Base-by-base conservation (phyloP, 2,329 filamentous ascomycete species). In the Ophiostoma himal-ulmi region DNA sequence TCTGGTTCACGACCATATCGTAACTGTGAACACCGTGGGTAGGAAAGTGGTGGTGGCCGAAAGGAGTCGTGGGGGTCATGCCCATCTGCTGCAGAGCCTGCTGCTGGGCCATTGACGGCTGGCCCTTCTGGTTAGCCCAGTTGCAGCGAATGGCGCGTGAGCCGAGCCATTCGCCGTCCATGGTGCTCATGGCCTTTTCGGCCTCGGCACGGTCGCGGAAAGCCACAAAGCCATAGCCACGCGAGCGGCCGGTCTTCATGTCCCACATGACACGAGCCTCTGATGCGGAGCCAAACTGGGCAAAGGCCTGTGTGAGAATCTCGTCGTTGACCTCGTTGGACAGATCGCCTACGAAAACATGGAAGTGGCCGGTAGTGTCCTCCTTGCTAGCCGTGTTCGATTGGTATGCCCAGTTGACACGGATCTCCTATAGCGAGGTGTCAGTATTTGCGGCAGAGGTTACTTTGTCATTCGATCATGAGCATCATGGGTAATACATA, bases 231-330 rank as follows among this genome's bases (percentile, higher is more conserved):
- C 95, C 95, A 78, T 99, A 99, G 72, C 95, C 95, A 78, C 95
- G 92, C 75, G 95, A 98, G 74, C 95, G 90, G 75, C 95, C 95
- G 48, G 95, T 99, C 86, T 99, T 99, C 95, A 99, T 99, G 80
- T 99, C 95, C 95, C 95, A 99, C 95, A 99, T 99, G 74, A 99
- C 95, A 77, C 95, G 93, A 72, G 95, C 95, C 81, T 99, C 95
- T 2, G 95, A 99, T 67, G 99, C 94, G 14, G 89, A 92, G 57
- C 95, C 95, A 79, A 98, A 99, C 64, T 93, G 93, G 67, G 93
- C 96, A 81, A 99, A 99, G 14, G 95, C 95, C 81, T 97, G 94
- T 20, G 91, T 84, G 30, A 99, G 86, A 69, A 97, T 88, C 78
- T 99, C 95, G 76, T 99, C 95, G 76, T 99, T 99, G 79, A 99